These are phyloP conservation scores for Poteriospumella lacustris DNA, from an alignment of 108 stramenopile genomes.

Conservation along the genomic window DNA sequence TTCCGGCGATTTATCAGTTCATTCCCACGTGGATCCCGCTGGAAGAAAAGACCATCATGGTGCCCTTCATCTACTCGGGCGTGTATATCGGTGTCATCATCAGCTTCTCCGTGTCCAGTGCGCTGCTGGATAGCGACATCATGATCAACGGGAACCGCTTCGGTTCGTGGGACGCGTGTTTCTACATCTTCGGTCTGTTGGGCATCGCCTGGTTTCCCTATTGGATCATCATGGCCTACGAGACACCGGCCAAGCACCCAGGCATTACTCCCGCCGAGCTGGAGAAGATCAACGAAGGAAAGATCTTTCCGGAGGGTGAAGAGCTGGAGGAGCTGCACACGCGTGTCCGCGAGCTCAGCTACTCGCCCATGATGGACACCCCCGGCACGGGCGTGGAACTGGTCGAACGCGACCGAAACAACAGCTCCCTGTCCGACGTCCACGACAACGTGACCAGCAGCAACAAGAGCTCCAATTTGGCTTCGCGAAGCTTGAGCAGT, in stretches of 20 bases:
- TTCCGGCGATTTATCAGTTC: conserved; percentile 11
- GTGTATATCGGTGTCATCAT: conserved; percentile 26
- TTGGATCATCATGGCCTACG: conserved; percentile 3
- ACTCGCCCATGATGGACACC: too few species aligned
- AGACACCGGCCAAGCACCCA: not conserved
- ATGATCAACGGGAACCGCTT: not conserved
- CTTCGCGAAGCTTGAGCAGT: too few species aligned
- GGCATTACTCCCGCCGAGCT: not conserved
- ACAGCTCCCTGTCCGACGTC: too few species aligned
- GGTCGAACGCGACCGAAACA: too few species aligned
- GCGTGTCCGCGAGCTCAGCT: too few species aligned
- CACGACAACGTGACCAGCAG: too few species aligned
- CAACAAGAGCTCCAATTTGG: too few species aligned
- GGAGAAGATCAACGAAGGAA: not conserved
- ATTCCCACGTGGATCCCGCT: conserved; percentile 18
- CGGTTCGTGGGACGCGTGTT: not conserved
- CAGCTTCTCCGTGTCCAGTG: conserved; percentile 6
- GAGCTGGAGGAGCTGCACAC: too few species aligned
- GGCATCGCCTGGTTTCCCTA: conserved; percentile 12
- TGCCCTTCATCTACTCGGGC: not conserved
- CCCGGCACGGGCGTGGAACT: too few species aligned
- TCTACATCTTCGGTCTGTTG: conserved; percentile 18
- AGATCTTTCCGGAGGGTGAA: too few species aligned
- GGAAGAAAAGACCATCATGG: not conserved
- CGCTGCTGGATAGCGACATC: not conserved